phyloP scores from a whole-genome alignment of 106 monocot genomes.

The Ottelia alismoides region DNA sequence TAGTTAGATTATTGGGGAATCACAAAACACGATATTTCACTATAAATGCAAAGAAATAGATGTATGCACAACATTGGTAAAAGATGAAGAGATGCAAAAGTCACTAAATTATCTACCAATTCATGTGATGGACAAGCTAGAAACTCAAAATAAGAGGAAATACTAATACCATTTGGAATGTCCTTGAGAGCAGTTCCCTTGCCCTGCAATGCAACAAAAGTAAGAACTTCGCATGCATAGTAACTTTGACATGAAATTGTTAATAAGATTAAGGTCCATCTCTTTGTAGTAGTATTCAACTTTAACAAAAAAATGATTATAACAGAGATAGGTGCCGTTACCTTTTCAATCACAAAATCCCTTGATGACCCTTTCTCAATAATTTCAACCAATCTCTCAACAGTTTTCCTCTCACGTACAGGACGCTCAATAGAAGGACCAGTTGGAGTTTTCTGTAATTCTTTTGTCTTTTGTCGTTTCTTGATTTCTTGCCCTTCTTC shows the following conservation, averaged over 20 bases:
- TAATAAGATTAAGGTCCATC: no score
- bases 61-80: no score
- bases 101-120: no score
- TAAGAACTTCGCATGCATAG: no score
- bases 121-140: no score
- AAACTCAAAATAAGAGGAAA: not conserved
- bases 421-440: slow-evolving; percentile 36
- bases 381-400: slow-evolving; percentile 86
- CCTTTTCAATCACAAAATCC: slow-evolving; percentile 50
- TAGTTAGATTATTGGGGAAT: no score
- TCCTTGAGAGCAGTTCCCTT: slow-evolving; percentile 73
- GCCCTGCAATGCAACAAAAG: slow-evolving; percentile 65
- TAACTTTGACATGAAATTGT: no score
- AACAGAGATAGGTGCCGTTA: slow-evolving; percentile 11
- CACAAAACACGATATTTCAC: no score
- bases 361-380: slow-evolving; percentile 71
- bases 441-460: slow-evolving; percentile 15
- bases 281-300: not conserved
- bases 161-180: slow-evolving; percentile 56
- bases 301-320: not conserved
- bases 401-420: slow-evolving; percentile 86
- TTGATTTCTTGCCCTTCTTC: no score
- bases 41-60: no score
- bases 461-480: slow-evolving; percentile 5
- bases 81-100: no score